A percentile compares a stretch with the other conserved stretches of the same genome.
Conservation (phyloP, 2,329 filamentous ascomycete genomes). For the Magnaporthales sp. region DNA sequence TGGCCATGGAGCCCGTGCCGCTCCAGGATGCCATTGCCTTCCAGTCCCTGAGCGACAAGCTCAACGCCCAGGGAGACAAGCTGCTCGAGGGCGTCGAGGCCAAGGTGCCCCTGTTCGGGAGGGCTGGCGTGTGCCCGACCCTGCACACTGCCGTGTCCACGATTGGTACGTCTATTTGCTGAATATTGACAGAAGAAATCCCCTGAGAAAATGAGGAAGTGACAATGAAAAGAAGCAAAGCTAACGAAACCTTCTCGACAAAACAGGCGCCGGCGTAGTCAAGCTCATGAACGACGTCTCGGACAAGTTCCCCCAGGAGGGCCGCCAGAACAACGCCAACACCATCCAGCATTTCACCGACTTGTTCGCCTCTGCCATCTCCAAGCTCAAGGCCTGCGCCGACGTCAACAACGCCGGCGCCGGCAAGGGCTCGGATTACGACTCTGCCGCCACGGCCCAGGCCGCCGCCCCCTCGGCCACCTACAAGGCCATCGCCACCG, state of each 20-base stretch:
- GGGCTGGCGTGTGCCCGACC: not conserved
- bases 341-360: constrained; percentile 3
- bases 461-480: not conserved
- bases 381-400: constrained; percentile 2
- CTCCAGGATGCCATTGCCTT: not conserved
- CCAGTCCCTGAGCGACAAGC: constrained; percentile 3
- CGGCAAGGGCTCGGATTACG: not conserved
- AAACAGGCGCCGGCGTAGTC: not conserved
- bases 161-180: not conserved
- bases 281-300: constrained; percentile 5
- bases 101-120: constrained; percentile 1
- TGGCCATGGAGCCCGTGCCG: not conserved
- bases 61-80: constrained; percentile 2
- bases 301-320: constrained; percentile 1
- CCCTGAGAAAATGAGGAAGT: too few relatives aligned
- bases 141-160: not conserved
- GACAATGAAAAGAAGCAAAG: not conserved
- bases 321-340: not conserved
- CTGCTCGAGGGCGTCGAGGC: not conserved
- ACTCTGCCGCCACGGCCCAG: too few relatives aligned
- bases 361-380: not conserved
- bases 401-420: not conserved
- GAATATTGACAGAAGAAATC: too few relatives aligned
- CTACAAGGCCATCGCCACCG: not conserved
- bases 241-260: not conserved